Base-by-base conservation (phyloP, 768 basidiomycete species). In the Aureoboletus auriporus region DNA sequence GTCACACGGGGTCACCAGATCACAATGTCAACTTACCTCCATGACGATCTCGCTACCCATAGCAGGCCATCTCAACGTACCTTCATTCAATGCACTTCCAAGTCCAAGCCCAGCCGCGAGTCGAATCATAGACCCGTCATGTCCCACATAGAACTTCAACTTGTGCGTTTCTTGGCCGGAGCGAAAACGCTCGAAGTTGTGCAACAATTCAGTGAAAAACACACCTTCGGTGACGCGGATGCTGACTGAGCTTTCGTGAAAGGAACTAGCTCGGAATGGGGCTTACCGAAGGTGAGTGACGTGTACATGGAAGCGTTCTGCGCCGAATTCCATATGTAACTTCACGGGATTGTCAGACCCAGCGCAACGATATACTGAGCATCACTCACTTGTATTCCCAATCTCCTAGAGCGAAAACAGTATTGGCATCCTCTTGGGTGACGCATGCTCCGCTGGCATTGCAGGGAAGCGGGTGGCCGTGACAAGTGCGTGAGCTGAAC, bases 311-410 rank as follows among this genome's bases (percentile, higher is more conserved):
- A 66, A 5, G 77, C 64, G 43, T 74, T 74, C 48, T 70, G 63
- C 5, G 76, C 77, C 0, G 69, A 54, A 49, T 74, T 76, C 72
- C 74, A 78, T 56, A 78, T 75, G 54, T 78, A 78, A 42, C 76
- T 77, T 53, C 13, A 41, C 1, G 27, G 0, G 23, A 13, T 30
- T 9, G 27, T 54, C 42, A 56, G 39, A 39, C 4, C 0, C 6
- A 3, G n/a, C 5, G 23, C 8, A 33, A 42, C 13, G 26, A 46
- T 42, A 35, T 30, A 30, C 26, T 27, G 12, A 31, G 12, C 6
- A 28, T 16, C 5, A 49, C 51, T 62, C 66, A 83, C 49, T 69
- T 76, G 50, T 83, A 82, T 59, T 83, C 80, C 78, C 79, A 83
- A 49, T 79, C 78, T 0, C 79, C 80, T 5, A 80, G 69, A 16